Conservation (phyloP, 768 basidiomycete species). For the Tylopilus cervinicoccineus region DNA sequence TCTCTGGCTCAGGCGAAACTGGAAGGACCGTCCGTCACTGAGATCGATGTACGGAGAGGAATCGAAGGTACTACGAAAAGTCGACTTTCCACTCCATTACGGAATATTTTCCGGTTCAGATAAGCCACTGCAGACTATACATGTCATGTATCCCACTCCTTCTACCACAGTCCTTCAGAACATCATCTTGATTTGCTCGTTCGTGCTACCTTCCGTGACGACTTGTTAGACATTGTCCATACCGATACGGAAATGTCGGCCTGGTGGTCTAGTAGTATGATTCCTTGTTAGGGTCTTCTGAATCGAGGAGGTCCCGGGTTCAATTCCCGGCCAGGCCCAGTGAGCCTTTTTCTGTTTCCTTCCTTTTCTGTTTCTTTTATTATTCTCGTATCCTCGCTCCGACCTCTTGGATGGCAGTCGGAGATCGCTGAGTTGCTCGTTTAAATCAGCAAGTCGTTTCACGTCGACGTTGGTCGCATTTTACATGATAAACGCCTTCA, state of each 20-base stretch:
- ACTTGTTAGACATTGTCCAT: neutral
- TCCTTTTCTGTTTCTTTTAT: neutral
- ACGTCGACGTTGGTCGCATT: neutral
- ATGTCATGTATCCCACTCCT: slow-evolving; percentile 7
- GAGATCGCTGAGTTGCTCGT: slow-evolving; percentile 3
- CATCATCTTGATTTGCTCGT: neutral
- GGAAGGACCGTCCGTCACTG: slow-evolving; percentile 8
- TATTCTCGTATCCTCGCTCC: neutral
- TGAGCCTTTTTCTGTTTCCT: neutral
- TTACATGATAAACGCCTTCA: neutral
- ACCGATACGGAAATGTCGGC: slow-evolving; percentile 21
- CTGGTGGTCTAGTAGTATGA: slow-evolving; percentile 66
- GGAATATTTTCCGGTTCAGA: slow-evolving; percentile 32
- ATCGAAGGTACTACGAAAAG: slow-evolving; percentile 24
- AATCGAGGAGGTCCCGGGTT: slow-evolving; percentile 59
- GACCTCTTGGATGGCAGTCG: neutral
- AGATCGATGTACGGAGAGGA: slow-evolving; percentile 21
- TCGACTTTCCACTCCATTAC: slow-evolving; percentile 26
- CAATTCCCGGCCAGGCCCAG: slow-evolving; percentile 54
- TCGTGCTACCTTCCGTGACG: neutral
- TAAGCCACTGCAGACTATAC: slow-evolving; percentile 5
- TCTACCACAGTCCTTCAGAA: slow-evolving; percentile 8
- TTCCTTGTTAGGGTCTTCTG: slow-evolving; percentile 52
- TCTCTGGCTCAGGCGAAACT: slow-evolving; percentile 11
- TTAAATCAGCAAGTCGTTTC: neutral